Evolutionary conservation across 2,329 filamentous ascomycete genomes (phyloP).

Genomic region (Alternaria triticina): DNA sequence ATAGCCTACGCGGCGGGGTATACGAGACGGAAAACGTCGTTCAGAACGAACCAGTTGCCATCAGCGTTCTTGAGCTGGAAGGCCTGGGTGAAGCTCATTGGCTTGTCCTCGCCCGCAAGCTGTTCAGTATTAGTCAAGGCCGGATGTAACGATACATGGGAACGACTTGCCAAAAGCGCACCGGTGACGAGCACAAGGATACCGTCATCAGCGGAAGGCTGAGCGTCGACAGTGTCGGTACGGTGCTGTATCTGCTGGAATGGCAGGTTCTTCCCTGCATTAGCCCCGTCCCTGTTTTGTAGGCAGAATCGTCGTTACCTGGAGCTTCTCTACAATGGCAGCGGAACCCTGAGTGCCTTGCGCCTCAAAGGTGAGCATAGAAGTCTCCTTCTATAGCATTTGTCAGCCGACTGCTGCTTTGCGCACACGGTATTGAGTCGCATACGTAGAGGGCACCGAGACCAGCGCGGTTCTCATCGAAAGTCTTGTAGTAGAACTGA

Average conservation of each 20-base stretch:
- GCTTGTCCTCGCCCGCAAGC: conserved; percentile 84
- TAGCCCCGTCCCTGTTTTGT: conserved; percentile 13
- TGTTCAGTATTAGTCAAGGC: conserved; percentile 47
- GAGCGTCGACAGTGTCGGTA: conserved; percentile 79
- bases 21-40: conserved; percentile 93
- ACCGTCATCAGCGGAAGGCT: conserved; percentile 72
- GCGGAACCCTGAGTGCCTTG: conserved; percentile 67
- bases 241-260: conserved; percentile 84
- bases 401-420: conserved; percentile 9
- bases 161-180: conserved; percentile 72
- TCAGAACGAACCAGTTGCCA: conserved; percentile 77
- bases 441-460: conserved; percentile 83
- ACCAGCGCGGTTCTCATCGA: conserved; percentile 72
- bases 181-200: conserved; percentile 91
- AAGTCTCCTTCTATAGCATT: conserved; percentile 64
- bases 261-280: conserved; percentile 67
- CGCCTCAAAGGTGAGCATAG: conserved; percentile 94
- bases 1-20: conserved; percentile 58
- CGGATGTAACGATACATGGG: neutral
- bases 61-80: conserved; percentile 86
- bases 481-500: conserved; percentile 87
- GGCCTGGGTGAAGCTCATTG: conserved; percentile 88
- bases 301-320: conserved; percentile 60
- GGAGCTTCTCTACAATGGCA: conserved; percentile 80
- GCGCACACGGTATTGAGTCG: conserved; percentile 8